Evolutionary conservation across 176 grass and related monocot genomes (phyloP).

Genomic region (Urochloa ruziziensis): DNA sequence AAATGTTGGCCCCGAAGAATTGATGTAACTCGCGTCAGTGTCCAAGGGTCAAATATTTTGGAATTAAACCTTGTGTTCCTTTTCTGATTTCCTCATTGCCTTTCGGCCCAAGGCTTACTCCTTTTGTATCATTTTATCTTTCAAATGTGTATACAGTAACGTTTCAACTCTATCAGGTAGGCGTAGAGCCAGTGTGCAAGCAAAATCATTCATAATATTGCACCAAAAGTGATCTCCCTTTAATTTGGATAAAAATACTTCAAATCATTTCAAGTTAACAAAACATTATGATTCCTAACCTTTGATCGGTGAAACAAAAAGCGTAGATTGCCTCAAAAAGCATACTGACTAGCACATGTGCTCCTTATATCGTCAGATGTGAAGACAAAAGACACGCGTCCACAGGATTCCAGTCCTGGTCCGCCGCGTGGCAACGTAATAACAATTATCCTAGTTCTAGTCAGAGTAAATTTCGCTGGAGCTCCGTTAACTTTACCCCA

Average conservation of each 20-base stretch:
- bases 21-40: background rate
- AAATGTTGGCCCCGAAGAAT: background rate
- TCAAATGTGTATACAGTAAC: too few species aligned
- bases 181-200: too few species aligned
- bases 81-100: background rate
- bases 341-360: background rate
- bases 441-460: background rate
- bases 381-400: background rate
- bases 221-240: too few species aligned
- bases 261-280: background rate
- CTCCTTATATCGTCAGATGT: background rate
- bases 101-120: background rate
- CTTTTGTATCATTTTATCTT: background rate
- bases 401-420: background rate
- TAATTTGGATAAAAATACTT: too few species aligned
- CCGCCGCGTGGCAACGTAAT: background rate
- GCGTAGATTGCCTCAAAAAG: too few species aligned
- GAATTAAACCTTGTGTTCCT: background rate
- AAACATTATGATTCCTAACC: background rate
- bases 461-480: too few species aligned
- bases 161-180: too few species aligned
- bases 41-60: background rate
- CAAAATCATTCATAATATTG: too few species aligned
- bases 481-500: too few species aligned
- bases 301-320: background rate